Percentiles rank a stretch among this genome's conserved stretches.
Evolutionary conservation across 352 stramenopile genomes (phyloP).

Genomic region (Phytophthora constricta): DNA sequence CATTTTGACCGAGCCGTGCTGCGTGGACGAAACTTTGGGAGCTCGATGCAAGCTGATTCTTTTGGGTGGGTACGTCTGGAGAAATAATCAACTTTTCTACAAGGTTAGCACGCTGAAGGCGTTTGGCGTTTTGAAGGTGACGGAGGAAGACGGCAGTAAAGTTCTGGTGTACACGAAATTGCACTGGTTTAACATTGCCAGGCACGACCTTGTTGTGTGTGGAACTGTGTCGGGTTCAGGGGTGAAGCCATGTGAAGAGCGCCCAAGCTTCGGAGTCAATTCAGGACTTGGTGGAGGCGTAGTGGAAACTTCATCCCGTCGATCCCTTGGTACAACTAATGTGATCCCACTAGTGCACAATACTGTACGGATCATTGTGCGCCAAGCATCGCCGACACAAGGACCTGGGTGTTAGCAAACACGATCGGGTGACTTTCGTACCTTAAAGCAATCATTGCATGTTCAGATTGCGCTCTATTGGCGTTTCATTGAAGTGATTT

Average conservation of each 20-base stretch:
- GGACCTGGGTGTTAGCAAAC: too few species aligned
- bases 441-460: too few species aligned
- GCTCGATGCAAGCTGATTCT: slow-evolving; percentile 11
- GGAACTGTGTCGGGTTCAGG: slow-evolving; percentile 1
- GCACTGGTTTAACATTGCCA: slow-evolving; percentile 17
- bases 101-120: slow-evolving; percentile 14
- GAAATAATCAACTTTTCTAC: slow-evolving; percentile 5
- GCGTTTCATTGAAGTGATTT: too few species aligned
- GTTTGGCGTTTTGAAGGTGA: slow-evolving; percentile 21
- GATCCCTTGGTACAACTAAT: too few species aligned
- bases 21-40: slow-evolving; percentile 12
- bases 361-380: too few species aligned
- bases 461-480: too few species aligned
- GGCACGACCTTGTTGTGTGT: slow-evolving; percentile 12
- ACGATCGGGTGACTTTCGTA: too few species aligned
- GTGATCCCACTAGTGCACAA: too few species aligned
- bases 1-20: slow-evolving; percentile 7
- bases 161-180: slow-evolving; percentile 18
- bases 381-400: too few species aligned
- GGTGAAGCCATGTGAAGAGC: slow-evolving; percentile 12
- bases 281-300: too few species aligned
- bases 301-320: too few species aligned
- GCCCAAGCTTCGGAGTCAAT: neutral
- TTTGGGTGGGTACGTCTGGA: slow-evolving; percentile 18
- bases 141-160: slow-evolving; percentile 11